Evolutionary conservation across 805 yeast species (phyloP).

Genomic region (Zygoascus biomembranicola): DNA sequence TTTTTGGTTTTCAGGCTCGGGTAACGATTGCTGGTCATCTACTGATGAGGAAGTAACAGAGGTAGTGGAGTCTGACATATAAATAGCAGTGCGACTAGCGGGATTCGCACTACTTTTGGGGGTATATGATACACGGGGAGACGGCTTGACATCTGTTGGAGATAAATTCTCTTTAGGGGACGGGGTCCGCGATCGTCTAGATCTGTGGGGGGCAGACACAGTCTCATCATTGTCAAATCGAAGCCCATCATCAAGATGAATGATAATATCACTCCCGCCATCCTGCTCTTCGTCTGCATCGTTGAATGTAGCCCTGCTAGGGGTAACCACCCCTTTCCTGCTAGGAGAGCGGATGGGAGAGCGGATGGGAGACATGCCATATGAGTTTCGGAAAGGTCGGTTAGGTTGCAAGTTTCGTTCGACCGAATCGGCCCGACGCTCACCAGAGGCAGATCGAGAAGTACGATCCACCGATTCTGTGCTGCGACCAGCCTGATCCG

Average conservation of each 20-base stretch:
- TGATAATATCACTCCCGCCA: not conserved
- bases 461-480: not conserved
- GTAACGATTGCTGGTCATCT: not conserved
- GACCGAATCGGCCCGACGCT: not conserved
- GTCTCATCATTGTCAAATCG: not conserved
- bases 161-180: not conserved
- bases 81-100: conserved; percentile 1
- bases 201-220: not conserved
- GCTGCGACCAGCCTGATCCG: not conserved
- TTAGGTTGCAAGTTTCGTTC: not conserved
- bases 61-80: not conserved
- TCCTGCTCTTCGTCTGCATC: not conserved
- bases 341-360: not conserved
- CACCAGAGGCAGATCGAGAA: not conserved
- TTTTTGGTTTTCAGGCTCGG: not conserved
- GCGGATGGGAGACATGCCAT: not conserved
- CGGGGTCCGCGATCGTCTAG: not conserved
- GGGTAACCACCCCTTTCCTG: not conserved
- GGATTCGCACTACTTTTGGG: not conserved
- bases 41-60: not conserved
- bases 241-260: not conserved
- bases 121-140: not conserved
- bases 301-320: not conserved
- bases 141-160: not conserved
- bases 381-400: not conserved